Evolutionary conservation across 2,329 filamentous ascomycete species (phyloP), one percentile per base, ranked within the genome.

Genomic region (Lachnellula cervina): DNA sequence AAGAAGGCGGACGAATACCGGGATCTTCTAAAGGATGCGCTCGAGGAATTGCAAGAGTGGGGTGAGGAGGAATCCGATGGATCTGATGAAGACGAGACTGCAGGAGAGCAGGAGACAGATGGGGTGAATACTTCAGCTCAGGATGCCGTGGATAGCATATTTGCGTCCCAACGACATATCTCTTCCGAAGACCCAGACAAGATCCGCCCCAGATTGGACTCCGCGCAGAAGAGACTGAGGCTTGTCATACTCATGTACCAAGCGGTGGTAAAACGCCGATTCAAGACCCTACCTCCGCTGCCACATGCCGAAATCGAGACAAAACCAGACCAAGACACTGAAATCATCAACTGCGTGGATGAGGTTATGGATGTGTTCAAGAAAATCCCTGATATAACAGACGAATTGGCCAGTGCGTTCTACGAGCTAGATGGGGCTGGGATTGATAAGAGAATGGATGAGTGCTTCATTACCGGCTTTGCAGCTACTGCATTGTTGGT

Each of bases 11-110:
- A 89, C 63, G 80, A 91, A 69, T 89, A 87, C 72, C 77, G 84
- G 42, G 89, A 89, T 54, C 82, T 88, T 2, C 75, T 97, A 23
- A 82, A 89, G 64, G 93, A 97, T 73, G 88, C 90, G 0, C 81
- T 95, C 63, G 83, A 89, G 59, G 93, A 97, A 73, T 71, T 97
- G 61, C 89, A 90, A 69, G 90, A 93, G 64, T 97, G 92, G 90
- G 84, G 86, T 19, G 88, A 90, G 1, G 87, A 90, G 64, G 80
- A 82, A 9, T 79, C 80, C 0, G 81, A 83, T 3, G 83, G 83
- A 0, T 84, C 83, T 1, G 76, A 80, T 21, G 70, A 75, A 50
- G 73, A 68, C 55, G 79, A 81, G 1, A 82, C 83, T 1, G 76
- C 78, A 14, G 68, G 79, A 0, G 77, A 74, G 52, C 72, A 66